Conservation (phyloP, 2,329 filamentous ascomycete genomes). For the Fusarium sambucinum region DNA sequence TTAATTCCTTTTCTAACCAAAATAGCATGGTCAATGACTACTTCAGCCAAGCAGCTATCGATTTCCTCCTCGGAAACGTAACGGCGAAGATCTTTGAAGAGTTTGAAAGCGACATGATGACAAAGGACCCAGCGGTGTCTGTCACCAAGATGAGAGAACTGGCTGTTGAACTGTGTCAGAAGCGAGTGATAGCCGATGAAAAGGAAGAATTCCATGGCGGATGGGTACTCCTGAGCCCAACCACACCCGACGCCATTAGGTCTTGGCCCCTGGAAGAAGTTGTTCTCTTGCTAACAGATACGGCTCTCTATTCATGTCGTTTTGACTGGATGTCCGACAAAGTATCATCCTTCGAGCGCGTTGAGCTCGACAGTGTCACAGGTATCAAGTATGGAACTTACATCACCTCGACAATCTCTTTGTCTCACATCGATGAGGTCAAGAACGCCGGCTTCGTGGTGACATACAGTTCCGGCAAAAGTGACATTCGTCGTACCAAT, state of each 20-base stretch:
- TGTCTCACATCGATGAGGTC: slow-evolving; percentile 79
- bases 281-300: slow-evolving; percentile 86
- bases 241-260: slow-evolving; percentile 74
- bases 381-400: slow-evolving; percentile 86
- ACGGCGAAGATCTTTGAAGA: slow-evolving; percentile 89
- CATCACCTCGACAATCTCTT: slow-evolving; percentile 87
- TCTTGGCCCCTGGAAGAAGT: slow-evolving; percentile 87
- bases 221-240: slow-evolving; percentile 88
- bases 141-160: slow-evolving; percentile 85
- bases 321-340: slow-evolving; percentile 98
- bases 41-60: slow-evolving; percentile 94
- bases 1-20: slow-evolving; percentile 25
- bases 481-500: slow-evolving; percentile 82
- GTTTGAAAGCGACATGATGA: slow-evolving; percentile 94
- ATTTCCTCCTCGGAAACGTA: slow-evolving; percentile 92
- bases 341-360: slow-evolving; percentile 89
- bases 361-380: slow-evolving; percentile 79
- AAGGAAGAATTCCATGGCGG: slow-evolving; percentile 87
- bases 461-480: slow-evolving; percentile 77
- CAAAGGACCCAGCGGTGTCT: slow-evolving; percentile 89
- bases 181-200: slow-evolving; percentile 86
- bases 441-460: slow-evolving; percentile 89
- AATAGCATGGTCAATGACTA: slow-evolving; percentile 96
- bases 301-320: slow-evolving; percentile 86
- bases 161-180: slow-evolving; percentile 89